phyloP scores from a whole-genome alignment of 2,329 filamentous ascomycete genomes.

The Ploettnerulaceae sp. region DNA sequence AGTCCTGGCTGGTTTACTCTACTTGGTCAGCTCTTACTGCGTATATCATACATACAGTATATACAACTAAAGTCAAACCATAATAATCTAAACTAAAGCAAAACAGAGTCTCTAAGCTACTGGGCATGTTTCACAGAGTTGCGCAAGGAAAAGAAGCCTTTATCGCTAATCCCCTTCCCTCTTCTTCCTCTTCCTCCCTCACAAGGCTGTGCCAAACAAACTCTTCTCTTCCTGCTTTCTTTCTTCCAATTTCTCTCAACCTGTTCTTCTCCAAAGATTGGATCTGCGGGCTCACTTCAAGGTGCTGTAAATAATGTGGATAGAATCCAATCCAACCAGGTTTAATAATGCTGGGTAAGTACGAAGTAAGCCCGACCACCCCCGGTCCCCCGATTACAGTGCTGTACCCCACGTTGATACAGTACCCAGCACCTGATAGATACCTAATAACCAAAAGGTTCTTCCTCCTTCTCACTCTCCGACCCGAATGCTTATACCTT shows the following conservation, averaged over 20 bases:
- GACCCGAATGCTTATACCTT: background rate
- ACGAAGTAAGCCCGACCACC: conserved; percentile 22
- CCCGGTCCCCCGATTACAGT: conserved; percentile 10
- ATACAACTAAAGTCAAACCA: no score
- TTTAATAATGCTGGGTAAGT: background rate
- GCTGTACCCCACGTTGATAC: conserved; percentile 17
- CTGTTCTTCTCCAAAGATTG: background rate
- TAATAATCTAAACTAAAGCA: no score
- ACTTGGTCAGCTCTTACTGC: no score
- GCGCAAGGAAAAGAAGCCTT: no score
- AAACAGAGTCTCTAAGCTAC: no score
- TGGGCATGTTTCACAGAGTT: no score
- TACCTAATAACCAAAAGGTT: conserved; percentile 12
- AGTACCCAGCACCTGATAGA: conserved; percentile 6
- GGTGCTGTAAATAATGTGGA: no score
- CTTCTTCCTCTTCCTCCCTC: conserved; percentile 3
- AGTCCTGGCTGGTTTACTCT: no score
- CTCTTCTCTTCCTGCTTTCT: background rate
- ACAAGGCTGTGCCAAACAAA: no score
- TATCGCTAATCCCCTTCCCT: conserved; percentile 5
- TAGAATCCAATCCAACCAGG: no score
- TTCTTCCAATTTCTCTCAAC: background rate
- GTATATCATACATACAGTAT: no score
- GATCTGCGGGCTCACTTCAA: no score
- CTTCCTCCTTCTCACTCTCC: conserved; percentile 8